Conservation (phyloP, 345 rosid genomes). For the Citrus hindsii region DNA sequence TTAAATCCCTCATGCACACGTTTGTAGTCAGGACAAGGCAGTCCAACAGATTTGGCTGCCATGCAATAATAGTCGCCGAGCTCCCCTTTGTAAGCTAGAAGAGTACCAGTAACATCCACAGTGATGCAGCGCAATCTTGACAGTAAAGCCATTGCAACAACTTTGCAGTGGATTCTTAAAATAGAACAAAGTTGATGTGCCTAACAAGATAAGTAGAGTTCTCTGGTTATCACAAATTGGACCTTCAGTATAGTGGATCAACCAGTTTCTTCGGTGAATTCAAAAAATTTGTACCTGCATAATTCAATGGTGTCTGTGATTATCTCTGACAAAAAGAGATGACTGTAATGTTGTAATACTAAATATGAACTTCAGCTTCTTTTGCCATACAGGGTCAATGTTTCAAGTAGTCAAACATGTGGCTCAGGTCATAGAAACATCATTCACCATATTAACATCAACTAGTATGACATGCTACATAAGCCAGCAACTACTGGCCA, state of each 20-base stretch:
- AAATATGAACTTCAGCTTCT: not conserved
- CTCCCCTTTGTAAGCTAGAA: constrained; percentile 94
- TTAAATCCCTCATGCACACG: constrained; percentile 90
- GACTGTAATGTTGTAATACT: not conserved
- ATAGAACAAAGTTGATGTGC: not conserved
- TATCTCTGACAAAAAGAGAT: not conserved
- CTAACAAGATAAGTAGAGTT: not conserved
- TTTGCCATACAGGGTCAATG: not conserved
- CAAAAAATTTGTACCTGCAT: not conserved
- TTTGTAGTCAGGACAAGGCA: constrained; percentile 93
- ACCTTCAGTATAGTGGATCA: not conserved
- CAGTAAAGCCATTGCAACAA: constrained; percentile 51
- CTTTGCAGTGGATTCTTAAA: constrained; percentile 7
- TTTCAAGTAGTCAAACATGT: not conserved
- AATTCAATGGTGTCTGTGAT: constrained; percentile 1
- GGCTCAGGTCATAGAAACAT: not conserved
- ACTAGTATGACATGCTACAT: not conserved
- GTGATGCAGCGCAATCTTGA: constrained; percentile 79
- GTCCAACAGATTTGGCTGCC: constrained; percentile 95
- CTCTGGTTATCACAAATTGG: not conserved
- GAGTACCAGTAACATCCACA: constrained; percentile 96
- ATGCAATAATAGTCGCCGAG: constrained; percentile 99
- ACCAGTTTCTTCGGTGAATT: constrained; percentile 3
- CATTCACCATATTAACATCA: not conserved
- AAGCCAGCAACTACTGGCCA: not conserved